A percentile compares a stretch with the other conserved stretches of the same genome.
Conservation (phyloP, 495 filamentous ascomycete genomes). For the Penicillium arizonense region DNA sequence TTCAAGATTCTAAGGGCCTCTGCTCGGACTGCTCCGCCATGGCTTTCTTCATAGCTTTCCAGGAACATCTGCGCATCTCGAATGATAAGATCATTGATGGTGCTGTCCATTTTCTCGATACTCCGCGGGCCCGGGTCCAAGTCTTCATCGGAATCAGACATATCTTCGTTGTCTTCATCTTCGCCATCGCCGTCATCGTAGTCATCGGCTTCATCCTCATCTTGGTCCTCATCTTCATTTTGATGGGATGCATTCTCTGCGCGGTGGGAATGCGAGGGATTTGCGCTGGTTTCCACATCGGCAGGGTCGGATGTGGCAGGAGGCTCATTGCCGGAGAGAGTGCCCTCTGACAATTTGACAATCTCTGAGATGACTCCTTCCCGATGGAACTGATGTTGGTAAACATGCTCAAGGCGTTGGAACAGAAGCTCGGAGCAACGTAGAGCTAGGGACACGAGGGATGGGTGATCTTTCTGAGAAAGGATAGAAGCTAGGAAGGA, state of each 20-base stretch:
- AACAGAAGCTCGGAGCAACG: slow-evolving; percentile 87
- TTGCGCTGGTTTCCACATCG: slow-evolving; percentile 22
- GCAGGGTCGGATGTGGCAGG: slow-evolving; percentile 5
- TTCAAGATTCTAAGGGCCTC: slow-evolving; percentile 74
- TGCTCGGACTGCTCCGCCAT: slow-evolving; percentile 67
- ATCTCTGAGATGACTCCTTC: slow-evolving; percentile 97
- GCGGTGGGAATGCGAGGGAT: slow-evolving; percentile 2
- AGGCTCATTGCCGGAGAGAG: slow-evolving; percentile 38
- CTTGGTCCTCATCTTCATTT: slow-evolving; percentile 54
- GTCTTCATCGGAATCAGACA: slow-evolving; percentile 67
- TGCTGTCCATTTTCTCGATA: slow-evolving; percentile 50
- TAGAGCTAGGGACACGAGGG: slow-evolving; percentile 80
- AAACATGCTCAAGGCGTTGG: slow-evolving; percentile 78
- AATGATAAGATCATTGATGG: slow-evolving; percentile 71
- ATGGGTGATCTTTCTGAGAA: slow-evolving; percentile 90
- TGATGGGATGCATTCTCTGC: slow-evolving; percentile 6
- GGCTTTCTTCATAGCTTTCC: slow-evolving; percentile 74
- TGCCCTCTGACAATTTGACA: slow-evolving; percentile 63
- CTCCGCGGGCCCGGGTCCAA: slow-evolving; percentile 49
- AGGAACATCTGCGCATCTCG: slow-evolving; percentile 77
- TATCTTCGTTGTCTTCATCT: slow-evolving; percentile 61
- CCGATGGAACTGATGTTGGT: slow-evolving; percentile 94
- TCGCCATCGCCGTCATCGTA: slow-evolving; percentile 60
- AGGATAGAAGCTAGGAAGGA: slow-evolving; percentile 95
- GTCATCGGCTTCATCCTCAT: slow-evolving; percentile 53